These are phyloP conservation scores for Eimeria praecox DNA, from an alignment of 169 alveolate genomes.

Conservation along the genomic window DNA sequence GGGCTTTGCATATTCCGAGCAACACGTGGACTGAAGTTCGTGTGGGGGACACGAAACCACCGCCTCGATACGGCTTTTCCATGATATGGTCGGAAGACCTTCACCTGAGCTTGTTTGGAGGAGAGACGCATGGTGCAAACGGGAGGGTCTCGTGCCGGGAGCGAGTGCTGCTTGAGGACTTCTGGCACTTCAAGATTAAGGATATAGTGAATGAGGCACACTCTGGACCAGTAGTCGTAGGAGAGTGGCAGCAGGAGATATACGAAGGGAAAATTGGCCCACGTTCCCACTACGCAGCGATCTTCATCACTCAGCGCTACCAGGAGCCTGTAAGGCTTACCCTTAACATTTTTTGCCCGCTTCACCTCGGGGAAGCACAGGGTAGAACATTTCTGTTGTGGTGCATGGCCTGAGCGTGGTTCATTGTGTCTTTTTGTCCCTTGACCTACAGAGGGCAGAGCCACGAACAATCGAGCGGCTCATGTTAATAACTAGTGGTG, in stretches of 20 bases:
- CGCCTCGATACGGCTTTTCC: constrained; percentile 93
- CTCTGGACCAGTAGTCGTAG: constrained; percentile 83
- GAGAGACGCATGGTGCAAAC: constrained; percentile 88
- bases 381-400: not conserved
- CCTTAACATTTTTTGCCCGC: constrained; percentile 16
- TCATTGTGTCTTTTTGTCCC: not conserved
- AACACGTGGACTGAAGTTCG: constrained; percentile 89
- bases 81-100: constrained; percentile 93
- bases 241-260: constrained; percentile 90
- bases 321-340: constrained; percentile 84
- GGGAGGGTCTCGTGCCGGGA: constrained; percentile 84
- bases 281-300: constrained; percentile 91
- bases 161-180: constrained; percentile 90
- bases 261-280: constrained; percentile 92
- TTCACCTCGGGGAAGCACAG: not conserved
- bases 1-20: constrained; percentile 90
- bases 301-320: constrained; percentile 92
- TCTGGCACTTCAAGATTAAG: constrained; percentile 89
- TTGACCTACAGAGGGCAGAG: constrained; percentile 75
- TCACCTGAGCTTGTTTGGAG: constrained; percentile 92
- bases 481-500: constrained; percentile 79
- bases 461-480: constrained; percentile 83
- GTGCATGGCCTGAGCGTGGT: not conserved
- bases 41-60: constrained; percentile 90
- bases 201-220: constrained; percentile 79